Evolutionary conservation across 768 basidiomycete genomes (phyloP).

Genomic region (Megacollybia marginata): DNA sequence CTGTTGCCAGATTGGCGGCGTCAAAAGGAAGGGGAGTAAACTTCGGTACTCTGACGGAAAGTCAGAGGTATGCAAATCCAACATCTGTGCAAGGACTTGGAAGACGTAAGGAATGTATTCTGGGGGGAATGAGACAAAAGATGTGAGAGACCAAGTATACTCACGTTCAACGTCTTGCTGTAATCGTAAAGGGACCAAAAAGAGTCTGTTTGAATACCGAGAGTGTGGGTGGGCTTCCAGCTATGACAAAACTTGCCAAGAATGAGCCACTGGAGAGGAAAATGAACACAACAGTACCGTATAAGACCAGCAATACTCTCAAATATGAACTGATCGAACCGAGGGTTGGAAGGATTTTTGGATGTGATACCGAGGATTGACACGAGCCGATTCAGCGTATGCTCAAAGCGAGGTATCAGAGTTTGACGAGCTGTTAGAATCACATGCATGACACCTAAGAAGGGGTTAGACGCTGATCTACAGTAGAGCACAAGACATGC

Average conservation of each 20-base stretch:
- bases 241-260: conserved; percentile 64
- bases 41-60: conserved; percentile 74
- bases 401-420: conserved; percentile 60
- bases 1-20: conserved; percentile 84
- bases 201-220: conserved; percentile 71
- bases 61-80: conserved; percentile 63
- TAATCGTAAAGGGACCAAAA: conserved; percentile 80
- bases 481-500: conserved; percentile 27
- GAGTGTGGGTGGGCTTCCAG: conserved; percentile 59
- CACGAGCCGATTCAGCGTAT: conserved; percentile 67
- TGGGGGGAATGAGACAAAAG: conserved; percentile 18
- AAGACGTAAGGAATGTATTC: conserved; percentile 98
- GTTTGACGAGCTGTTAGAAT: conserved; percentile 83
- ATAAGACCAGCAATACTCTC: conserved; percentile 93
- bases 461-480: conserved; percentile 3
- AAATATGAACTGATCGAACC: conserved; percentile 96
- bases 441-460: conserved; percentile 85
- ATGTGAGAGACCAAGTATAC: conserved; percentile 13
- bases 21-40: conserved; percentile 77
- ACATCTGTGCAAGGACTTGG: conserved; percentile 94
- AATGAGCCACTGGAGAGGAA: neutral
- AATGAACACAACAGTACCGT: conserved; percentile 38
- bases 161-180: conserved; percentile 90
- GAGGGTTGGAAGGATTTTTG: conserved; percentile 95
- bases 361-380: conserved; percentile 80